Base-by-base conservation (phyloP, 148 eudicot genomes). In the Rhododendron griersonianum region DNA sequence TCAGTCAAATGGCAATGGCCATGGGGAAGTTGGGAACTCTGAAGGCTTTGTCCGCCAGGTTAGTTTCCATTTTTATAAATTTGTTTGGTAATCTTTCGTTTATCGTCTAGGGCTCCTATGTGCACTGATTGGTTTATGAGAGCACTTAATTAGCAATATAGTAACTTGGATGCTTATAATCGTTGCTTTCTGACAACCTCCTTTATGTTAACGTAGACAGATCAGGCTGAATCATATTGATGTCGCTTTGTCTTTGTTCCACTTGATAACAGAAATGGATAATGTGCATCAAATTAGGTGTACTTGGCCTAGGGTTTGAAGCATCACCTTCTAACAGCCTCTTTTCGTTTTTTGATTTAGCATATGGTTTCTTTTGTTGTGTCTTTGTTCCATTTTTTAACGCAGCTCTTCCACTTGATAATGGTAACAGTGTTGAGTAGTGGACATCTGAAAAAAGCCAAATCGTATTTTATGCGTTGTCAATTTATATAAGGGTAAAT, bases 1-100 rank as follows among this genome's bases (percentile, higher is more conserved):
- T 96, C 98, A 98, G 99, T 85, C 99, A 96, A 86, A 96, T 96
- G 99, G 99, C 99, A 50, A 92, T 95, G 97, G 99, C 99, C 44
- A 97, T 97, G 99, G 99, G 99, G n/a, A 97, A 97, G 88, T 86
- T 97, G 81, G 99, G 99, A 82, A 93, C 99, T 80, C 96, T 97
- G 98, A 97, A 87, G 94, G 96, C 51, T 97, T 97, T 81, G 91
- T 95, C 30, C 98, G 96, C 84, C 99, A 97, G 99, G 99, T 95
- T 88, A 57, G 48, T 59, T 85, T 81, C 59, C 15, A n/a, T 55
- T 75, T 81, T 41, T 41, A 11, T 19, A 44, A 57, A 41, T 23
- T 71, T 11, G 9, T 28, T n/a, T 55, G 5, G 35, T 88, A 1
- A 16, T 51, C 37, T 73, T 79, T 80, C 19, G 61, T 78, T 28